Evolutionary conservation across 139 green algal genomes (phyloP).

Genomic region (Picochlorum sp.): DNA sequence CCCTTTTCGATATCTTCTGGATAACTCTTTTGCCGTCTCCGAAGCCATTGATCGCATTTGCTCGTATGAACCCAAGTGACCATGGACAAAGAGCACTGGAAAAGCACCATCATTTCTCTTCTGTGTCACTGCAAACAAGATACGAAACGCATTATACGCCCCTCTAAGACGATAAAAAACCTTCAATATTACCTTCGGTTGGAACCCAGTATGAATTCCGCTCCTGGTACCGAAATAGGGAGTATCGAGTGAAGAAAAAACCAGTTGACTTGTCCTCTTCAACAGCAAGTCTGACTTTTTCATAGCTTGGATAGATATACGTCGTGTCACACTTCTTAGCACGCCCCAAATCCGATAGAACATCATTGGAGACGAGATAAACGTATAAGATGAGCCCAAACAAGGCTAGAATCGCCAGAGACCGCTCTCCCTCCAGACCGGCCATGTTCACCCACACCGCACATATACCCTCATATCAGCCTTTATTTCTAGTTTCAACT

Average conservation of each 20-base stretch:
- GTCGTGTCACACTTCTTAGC: constrained; percentile 25
- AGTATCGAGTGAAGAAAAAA: constrained; percentile 2
- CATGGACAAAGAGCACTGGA: constrained; percentile 31
- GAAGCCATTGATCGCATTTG: constrained; percentile 26
- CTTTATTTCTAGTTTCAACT: background rate
- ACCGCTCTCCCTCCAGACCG: no score
- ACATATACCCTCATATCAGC: background rate
- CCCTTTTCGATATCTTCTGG: constrained; percentile 3
- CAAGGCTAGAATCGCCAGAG: no score
- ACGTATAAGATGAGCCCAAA: background rate
- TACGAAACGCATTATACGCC: background rate
- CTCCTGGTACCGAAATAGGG: constrained; percentile 17
- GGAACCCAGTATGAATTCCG: background rate
- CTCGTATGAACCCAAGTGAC: constrained; percentile 23
- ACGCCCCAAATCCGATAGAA: background rate
- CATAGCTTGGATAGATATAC: constrained; percentile 26
- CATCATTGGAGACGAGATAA: background rate
- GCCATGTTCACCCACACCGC: no score
- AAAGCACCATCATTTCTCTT: background rate
- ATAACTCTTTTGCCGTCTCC: constrained; percentile 8
- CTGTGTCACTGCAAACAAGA: background rate
- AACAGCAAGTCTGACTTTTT: background rate
- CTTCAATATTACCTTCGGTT: background rate
- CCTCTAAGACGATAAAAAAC: background rate
- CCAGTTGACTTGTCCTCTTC: background rate